Conservation (phyloP, 2,329 filamentous ascomycete genomes). For the Sporothrix schenckii region DNA sequence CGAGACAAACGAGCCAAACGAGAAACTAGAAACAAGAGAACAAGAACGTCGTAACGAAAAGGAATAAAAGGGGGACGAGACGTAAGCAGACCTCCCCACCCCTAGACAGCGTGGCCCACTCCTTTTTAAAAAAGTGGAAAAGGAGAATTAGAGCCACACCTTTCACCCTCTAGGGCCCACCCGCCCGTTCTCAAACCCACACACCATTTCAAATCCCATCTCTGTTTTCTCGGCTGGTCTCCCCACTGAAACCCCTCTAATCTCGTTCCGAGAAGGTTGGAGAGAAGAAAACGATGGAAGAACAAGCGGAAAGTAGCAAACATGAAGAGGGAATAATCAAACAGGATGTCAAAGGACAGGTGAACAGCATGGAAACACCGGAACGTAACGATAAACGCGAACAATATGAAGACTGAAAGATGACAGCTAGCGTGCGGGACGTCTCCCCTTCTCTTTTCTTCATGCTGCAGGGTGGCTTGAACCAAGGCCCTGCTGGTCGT, state of each 20-base stretch:
- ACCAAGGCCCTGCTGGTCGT: background rate
- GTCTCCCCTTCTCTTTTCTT: background rate
- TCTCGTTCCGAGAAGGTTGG: slow-evolving; percentile 22
- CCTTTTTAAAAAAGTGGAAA: background rate
- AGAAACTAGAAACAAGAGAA: background rate
- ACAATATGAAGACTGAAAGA: background rate
- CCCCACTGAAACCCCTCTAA: slow-evolving; percentile 29
- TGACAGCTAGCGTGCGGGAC: background rate
- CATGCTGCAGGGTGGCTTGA: background rate
- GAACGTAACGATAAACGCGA: background rate
- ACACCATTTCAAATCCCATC: slow-evolving; percentile 20
- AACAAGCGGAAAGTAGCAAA: background rate
- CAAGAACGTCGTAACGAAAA: background rate
- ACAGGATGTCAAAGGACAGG: no score
- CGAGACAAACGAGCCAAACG: background rate
- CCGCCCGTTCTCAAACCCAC: slow-evolving; percentile 24
- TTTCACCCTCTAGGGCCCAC: background rate
- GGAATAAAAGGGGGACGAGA: background rate
- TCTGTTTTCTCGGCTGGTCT: slow-evolving; percentile 6
- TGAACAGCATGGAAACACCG: background rate
- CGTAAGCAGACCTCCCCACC: background rate
- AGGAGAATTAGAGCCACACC: background rate
- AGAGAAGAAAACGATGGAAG: background rate
- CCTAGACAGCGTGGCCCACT: background rate
- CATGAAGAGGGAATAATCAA: background rate